phyloP scores from a whole-genome alignment of 768 basidiomycete species.

The Lyophyllum atratum region DNA sequence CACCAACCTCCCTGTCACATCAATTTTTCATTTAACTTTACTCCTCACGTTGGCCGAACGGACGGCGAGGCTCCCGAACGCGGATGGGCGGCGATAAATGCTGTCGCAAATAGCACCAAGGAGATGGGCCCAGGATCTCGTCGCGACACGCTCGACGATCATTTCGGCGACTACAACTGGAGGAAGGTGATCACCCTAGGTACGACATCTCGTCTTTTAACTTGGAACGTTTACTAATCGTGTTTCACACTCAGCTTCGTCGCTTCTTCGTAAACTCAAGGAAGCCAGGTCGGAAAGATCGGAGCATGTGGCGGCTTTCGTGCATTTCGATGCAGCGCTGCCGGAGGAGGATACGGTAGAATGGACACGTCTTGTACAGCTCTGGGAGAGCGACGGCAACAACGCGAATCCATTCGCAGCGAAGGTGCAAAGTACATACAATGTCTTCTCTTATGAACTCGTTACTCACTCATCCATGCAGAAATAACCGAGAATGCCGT shows the following conservation, averaged over 20 bases:
- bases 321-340: constrained; percentile 8
- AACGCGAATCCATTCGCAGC: not conserved
- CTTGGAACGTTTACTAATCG: not conserved
- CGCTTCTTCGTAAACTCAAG: constrained; percentile 8
- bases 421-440: not conserved
- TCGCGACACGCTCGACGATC: constrained; percentile 24
- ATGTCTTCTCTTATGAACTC: not conserved
- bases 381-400: not conserved
- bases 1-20: constrained; percentile 21
- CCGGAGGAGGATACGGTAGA: not conserved
- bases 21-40: constrained; percentile 24
- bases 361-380: not conserved
- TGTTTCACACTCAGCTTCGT: not conserved
- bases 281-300: constrained; percentile 2
- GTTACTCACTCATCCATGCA: too few species aligned
- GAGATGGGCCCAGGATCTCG: constrained; percentile 27
- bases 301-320: constrained; percentile 10
- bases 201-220: not conserved
- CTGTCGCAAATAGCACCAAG: constrained; percentile 14
- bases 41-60: not conserved
- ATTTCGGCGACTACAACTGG: constrained; percentile 24
- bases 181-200: constrained; percentile 18
- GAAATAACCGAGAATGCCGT: not conserved
- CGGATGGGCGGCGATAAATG: constrained; percentile 23
- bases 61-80: constrained; percentile 15